These are phyloP conservation scores for Boletellus ananas DNA, from an alignment of 768 basidiomycete genomes.

Conservation along the genomic window DNA sequence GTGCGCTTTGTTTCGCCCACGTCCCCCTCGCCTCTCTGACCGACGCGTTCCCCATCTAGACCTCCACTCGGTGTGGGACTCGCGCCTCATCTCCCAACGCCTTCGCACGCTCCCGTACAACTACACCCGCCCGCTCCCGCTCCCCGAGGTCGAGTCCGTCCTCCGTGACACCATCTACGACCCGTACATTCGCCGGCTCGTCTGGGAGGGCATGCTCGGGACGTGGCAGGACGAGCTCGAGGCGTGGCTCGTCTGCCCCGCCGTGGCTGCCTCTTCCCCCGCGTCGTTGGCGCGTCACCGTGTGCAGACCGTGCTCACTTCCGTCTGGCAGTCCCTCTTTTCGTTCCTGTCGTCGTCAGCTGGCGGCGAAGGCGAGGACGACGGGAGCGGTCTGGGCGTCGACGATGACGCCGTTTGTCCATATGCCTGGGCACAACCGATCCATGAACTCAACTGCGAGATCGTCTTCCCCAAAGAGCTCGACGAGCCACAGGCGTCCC, in stretches of 20 bases:
- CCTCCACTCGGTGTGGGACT: conserved; percentile 88
- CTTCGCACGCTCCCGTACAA: conserved; percentile 70
- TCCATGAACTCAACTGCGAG: conserved; percentile 78
- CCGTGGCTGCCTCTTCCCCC: no score
- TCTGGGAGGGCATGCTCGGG: conserved; percentile 77
- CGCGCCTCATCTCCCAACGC: conserved; percentile 73
- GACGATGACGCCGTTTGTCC: conserved; percentile 71
- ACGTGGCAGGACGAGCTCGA: conserved; percentile 60
- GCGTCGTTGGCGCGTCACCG: no score
- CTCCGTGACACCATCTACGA: conserved; percentile 84
- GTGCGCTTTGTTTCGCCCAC: conserved; percentile 40
- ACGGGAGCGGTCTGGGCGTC: conserved; percentile 27
- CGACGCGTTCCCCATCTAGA: conserved; percentile 36
- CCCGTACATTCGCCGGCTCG: conserved; percentile 79
- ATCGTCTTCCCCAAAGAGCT: conserved; percentile 75
- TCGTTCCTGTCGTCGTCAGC: conserved; percentile 4
- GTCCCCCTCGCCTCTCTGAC: not conserved
- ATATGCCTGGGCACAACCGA: conserved; percentile 68
- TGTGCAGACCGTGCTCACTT: conserved; percentile 7
- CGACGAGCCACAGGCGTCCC: conserved; percentile 30
- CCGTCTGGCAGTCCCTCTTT: conserved; percentile 26
- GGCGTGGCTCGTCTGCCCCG: conserved; percentile 68
- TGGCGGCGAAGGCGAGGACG: not conserved
- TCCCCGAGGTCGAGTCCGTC: conserved; percentile 57
- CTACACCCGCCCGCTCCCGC: conserved; percentile 73